phyloP scores from a whole-genome alignment of 331 rosid species.

The Acacia concinna region DNA sequence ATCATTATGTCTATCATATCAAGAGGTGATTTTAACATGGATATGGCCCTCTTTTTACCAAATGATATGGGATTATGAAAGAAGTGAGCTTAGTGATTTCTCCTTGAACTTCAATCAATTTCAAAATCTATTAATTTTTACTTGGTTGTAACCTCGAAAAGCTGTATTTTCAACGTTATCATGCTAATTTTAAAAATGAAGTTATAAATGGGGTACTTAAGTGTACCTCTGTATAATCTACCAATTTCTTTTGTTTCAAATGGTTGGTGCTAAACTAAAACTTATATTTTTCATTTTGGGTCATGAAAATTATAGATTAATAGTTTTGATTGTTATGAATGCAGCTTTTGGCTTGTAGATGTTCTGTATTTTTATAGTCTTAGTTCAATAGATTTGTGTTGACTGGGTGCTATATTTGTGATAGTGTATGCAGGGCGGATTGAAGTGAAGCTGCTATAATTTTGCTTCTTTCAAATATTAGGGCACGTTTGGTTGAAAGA shows the following conservation, averaged over 20 bases:
- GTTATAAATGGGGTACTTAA: not conserved
- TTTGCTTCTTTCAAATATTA: conserved; percentile 90
- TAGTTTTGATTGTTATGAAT: not conserved
- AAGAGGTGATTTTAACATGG: conserved; percentile 1
- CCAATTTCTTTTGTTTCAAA: conserved; percentile 5
- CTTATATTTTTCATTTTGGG: not conserved
- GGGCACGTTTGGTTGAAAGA: no score
- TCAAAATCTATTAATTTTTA: not conserved
- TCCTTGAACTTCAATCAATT: not conserved
- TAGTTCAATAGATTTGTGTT: conserved; percentile 20
- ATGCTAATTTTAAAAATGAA: not conserved
- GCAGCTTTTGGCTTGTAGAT: conserved; percentile 18
- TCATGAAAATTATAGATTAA: not conserved
- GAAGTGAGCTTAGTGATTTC: not conserved
- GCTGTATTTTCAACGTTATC: conserved; percentile 2
- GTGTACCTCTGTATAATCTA: not conserved
- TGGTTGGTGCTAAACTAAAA: conserved; percentile 4
- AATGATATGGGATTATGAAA: not conserved
- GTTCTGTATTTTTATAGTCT: not conserved
- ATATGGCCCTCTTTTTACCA: not conserved
- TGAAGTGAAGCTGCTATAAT: not conserved
- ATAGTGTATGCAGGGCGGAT: no score
- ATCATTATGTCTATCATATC: not conserved
- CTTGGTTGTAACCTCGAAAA: not conserved
- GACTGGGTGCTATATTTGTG: conserved; percentile 3